Evolutionary conservation across 768 basidiomycete genomes (phyloP).

Genomic region (Mrakia blollopis): DNA sequence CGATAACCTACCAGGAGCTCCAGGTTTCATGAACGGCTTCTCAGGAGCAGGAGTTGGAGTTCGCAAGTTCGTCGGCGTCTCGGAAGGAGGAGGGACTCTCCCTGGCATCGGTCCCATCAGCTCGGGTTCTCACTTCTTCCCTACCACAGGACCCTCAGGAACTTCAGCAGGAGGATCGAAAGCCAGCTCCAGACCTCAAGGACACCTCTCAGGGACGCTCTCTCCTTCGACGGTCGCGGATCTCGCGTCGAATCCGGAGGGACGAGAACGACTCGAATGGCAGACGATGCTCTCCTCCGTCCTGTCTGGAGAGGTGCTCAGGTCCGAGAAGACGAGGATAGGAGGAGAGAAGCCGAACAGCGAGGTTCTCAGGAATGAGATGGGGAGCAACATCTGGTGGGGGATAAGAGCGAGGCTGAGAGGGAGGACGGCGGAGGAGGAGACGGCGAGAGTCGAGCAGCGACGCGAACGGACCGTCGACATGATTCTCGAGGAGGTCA

Average conservation of each 20-base stretch:
- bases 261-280: constrained; percentile 67
- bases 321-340: constrained; percentile 89
- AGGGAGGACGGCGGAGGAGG: constrained; percentile 72
- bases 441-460: constrained; percentile 74
- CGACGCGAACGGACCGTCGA: constrained; percentile 75
- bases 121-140: not conserved
- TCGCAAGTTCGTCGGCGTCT: constrained; percentile 21
- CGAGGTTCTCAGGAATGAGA: constrained; percentile 43
- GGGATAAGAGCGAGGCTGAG: constrained; percentile 82
- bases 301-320: constrained; percentile 86
- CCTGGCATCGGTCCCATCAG: not conserved
- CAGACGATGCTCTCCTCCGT: constrained; percentile 92
- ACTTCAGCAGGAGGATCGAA: not conserved
- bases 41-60: constrained; percentile 26
- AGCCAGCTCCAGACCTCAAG: not conserved
- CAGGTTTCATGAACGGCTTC: constrained; percentile 30
- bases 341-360: constrained; percentile 68
- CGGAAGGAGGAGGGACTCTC: not conserved
- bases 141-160: not conserved
- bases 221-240: constrained; percentile 19
- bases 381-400: constrained; percentile 62
- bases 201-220: constrained; percentile 7
- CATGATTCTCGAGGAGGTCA: constrained; percentile 74
- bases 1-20: constrained; percentile 1
- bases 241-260: constrained; percentile 11